phyloP scores from a whole-genome alignment of 352 stramenopile species.

The Globisporangium canariense region DNA sequence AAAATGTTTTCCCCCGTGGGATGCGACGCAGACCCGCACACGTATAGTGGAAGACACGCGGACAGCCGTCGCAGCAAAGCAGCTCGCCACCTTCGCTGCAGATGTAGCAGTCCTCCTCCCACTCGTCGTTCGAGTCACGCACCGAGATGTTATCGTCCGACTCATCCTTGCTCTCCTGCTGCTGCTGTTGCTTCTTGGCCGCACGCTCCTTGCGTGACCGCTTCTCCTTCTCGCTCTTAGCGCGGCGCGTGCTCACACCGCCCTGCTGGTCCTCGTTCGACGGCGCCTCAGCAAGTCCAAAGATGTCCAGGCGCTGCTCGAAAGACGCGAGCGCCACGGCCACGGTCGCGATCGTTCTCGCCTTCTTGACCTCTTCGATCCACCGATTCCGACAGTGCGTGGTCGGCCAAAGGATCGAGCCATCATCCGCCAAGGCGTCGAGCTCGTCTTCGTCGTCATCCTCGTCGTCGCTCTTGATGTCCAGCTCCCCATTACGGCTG shows the following conservation, averaged over 20 bases:
- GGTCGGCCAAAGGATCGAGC: constrained; percentile 65
- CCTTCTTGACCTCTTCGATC: constrained; percentile 58
- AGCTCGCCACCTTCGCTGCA: constrained; percentile 85
- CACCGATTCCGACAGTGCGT: constrained; percentile 67
- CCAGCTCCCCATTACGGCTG: constrained; percentile 22
- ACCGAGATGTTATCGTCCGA: constrained; percentile 25
- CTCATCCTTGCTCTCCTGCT: constrained; percentile 48
- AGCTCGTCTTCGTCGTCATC: constrained; percentile 78
- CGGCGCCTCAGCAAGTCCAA: constrained; percentile 56
- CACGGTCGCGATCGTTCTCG: constrained; percentile 47
- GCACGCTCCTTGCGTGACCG: constrained; percentile 63
- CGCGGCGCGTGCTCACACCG: constrained; percentile 37
- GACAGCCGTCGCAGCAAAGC: constrained; percentile 90
- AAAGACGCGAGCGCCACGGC: constrained; percentile 59
- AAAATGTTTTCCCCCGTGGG: constrained; percentile 84
- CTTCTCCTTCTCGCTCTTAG: constrained; percentile 72
- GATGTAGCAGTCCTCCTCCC: constrained; percentile 88
- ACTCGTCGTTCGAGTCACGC: constrained; percentile 70
- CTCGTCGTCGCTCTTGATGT: constrained; percentile 71
- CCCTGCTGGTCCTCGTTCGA: constrained; percentile 27
- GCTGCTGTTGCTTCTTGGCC: constrained; percentile 65
- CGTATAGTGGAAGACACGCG: constrained; percentile 88
- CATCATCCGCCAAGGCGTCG: constrained; percentile 56
- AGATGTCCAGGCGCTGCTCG: constrained; percentile 63
- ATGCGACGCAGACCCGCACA: constrained; percentile 81